phyloP scores from a whole-genome alignment of 208 protist genomes.

The Trypanosoma platydactyli region DNA sequence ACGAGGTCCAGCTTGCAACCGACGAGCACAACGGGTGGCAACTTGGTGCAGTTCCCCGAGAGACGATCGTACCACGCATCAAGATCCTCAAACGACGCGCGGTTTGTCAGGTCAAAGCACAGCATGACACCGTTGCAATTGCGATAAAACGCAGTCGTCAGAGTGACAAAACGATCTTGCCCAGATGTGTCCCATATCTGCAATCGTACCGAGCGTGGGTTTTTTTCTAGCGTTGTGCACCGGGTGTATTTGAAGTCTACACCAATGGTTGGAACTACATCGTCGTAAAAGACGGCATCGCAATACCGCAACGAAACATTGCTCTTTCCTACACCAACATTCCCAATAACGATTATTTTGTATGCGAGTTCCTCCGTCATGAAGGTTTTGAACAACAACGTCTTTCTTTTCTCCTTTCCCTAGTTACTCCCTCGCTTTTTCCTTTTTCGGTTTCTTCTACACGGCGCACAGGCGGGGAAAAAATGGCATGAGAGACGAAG shows the following conservation, averaged over 20 bases:
- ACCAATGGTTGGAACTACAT: slow-evolving; percentile 82
- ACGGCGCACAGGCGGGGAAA: neutral
- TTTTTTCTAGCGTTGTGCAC: slow-evolving; percentile 74
- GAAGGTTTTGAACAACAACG: neutral
- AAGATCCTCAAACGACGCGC: slow-evolving; percentile 85
- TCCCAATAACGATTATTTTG: slow-evolving; percentile 91
- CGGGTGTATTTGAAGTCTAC: slow-evolving; percentile 89
- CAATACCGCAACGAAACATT: slow-evolving; percentile 89
- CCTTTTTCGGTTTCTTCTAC: neutral
- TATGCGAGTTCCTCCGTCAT: slow-evolving; percentile 86
- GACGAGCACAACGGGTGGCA: slow-evolving; percentile 82
- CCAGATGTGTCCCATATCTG: slow-evolving; percentile 92
- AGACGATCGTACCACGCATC: slow-evolving; percentile 82
- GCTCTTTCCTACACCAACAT: slow-evolving; percentile 91
- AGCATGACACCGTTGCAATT: slow-evolving; percentile 92
- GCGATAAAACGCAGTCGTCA: slow-evolving; percentile 92
- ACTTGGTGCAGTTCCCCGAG: slow-evolving; percentile 48
- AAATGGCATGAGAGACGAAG: neutral
- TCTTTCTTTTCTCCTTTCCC: slow-evolving; percentile 5
- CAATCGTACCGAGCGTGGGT: slow-evolving; percentile 69
- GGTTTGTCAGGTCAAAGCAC: slow-evolving; percentile 97
- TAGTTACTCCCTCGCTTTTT: neutral
- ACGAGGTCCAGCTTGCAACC: slow-evolving; percentile 88
- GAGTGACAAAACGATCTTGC: slow-evolving; percentile 87
- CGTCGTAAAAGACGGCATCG: slow-evolving; percentile 79